A percentile compares a stretch with the other conserved stretches of the same genome.
phyloP scores from a whole-genome alignment of 257 asterid species.

The Nicotiana attenuata region DNA sequence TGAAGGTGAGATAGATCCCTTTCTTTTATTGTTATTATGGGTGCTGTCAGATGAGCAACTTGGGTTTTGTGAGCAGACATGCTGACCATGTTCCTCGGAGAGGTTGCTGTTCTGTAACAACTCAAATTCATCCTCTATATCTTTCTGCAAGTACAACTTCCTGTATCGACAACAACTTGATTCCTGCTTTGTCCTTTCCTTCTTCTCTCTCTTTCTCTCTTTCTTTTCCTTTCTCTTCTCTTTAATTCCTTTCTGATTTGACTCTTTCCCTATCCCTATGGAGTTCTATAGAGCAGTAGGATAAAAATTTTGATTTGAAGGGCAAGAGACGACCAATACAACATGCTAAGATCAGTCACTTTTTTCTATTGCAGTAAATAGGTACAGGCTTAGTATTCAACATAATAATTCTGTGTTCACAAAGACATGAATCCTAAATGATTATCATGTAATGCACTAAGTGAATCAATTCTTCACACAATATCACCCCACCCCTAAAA shows the following conservation, averaged over 20 bases:
- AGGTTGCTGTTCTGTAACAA: slow-evolving; percentile 51
- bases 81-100: slow-evolving; percentile 57
- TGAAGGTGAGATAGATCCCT: slow-evolving; percentile 28
- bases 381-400: neutral
- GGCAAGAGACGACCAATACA: slow-evolving; percentile 20
- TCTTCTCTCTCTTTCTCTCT: slow-evolving; percentile 19
- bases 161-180: slow-evolving; percentile 5
- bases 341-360: neutral
- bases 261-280: slow-evolving; percentile 52
- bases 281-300: slow-evolving; percentile 88
- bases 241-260: slow-evolving; percentile 40
- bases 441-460: neutral
- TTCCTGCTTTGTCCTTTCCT: slow-evolving; percentile 23
- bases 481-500: neutral
- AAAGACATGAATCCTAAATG: neutral
- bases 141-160: slow-evolving; percentile 7
- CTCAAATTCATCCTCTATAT: slow-evolving; percentile 29
- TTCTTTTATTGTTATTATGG: slow-evolving; percentile 58
- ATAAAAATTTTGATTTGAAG: slow-evolving; percentile 43
- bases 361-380: neutral
- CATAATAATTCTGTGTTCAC: neutral
- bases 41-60: slow-evolving; percentile 66
- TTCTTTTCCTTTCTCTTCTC: slow-evolving; percentile 37
- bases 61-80: slow-evolving; percentile 31
- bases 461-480: neutral